Percentiles rank a stretch among this genome's conserved stretches.
phyloP scores from a whole-genome alignment of 1,284 basidiomycete species.

The Xerocomus alliaceus region DNA sequence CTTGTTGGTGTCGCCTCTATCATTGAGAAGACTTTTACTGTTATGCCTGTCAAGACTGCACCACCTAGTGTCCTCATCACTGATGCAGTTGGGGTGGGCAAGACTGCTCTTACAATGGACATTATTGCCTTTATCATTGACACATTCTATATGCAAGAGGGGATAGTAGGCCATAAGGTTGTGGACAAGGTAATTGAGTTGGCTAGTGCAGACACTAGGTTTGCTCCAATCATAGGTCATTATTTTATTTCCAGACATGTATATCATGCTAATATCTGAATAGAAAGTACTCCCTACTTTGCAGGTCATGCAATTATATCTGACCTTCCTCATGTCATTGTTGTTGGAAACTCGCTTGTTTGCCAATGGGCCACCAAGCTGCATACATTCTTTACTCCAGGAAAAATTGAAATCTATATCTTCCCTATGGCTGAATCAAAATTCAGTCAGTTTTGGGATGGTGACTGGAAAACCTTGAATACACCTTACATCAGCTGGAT shows the following conservation, averaged over 20 bases:
- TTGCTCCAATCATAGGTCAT: conserved; percentile 13
- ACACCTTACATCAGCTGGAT: conserved; percentile 11
- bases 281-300: conserved; percentile 7
- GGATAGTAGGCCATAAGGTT: neutral
- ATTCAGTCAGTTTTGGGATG: conserved; percentile 10
- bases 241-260: neutral
- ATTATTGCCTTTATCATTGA: conserved; percentile 11
- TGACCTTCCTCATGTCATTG: conserved; percentile 12
- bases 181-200: neutral
- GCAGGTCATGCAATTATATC: neutral
- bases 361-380: conserved; percentile 9
- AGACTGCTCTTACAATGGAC: conserved; percentile 14
- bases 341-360: conserved; percentile 12
- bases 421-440: conserved; percentile 11
- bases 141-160: conserved; percentile 11
- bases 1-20: conserved; percentile 12
- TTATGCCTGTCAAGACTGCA: neutral
- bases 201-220: neutral
- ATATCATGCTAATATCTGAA: neutral
- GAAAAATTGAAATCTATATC: conserved; percentile 11
- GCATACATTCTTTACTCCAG: conserved; percentile 10
- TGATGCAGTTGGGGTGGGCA: conserved; percentile 13
- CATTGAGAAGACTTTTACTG: neutral
- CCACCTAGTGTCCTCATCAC: conserved; percentile 1
- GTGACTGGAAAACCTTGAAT: conserved; percentile 9